These are phyloP conservation scores for Trypanosoma grayi DNA, from an alignment of 208 protist genomes.

Conservation along the genomic window DNA sequence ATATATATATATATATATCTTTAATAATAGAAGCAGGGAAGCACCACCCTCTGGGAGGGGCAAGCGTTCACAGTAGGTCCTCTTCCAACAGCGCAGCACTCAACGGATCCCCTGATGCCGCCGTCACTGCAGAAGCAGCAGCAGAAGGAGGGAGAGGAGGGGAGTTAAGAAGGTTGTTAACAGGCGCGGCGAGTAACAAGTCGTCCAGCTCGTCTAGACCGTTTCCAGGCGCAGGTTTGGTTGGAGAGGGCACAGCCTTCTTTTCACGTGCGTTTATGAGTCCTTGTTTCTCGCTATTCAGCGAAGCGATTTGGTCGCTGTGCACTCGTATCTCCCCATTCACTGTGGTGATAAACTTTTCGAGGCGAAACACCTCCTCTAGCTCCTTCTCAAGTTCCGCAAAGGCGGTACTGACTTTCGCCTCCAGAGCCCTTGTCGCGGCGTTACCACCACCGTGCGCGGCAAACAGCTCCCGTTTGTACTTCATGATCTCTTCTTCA, in stretches of 20 bases:
- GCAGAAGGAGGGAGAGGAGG: background rate
- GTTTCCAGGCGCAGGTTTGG: background rate
- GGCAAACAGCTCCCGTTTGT: background rate
- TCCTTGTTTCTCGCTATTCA: conserved; percentile 6
- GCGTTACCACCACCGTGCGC: background rate
- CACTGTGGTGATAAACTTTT: conserved; percentile 15
- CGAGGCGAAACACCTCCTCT: conserved; percentile 14
- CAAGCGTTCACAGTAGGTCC: background rate
- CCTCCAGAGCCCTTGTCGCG: background rate
- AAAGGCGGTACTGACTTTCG: background rate
- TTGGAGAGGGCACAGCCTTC: background rate
- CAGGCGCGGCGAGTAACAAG: background rate
- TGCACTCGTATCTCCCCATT: conserved; percentile 9
- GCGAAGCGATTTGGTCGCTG: conserved; percentile 5
- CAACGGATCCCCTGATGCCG: background rate
- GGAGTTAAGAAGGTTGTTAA: too few relatives aligned
- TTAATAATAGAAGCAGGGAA: background rate
- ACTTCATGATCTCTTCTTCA: background rate
- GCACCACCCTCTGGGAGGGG: background rate
- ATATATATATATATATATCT: background rate
- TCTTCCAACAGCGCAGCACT: background rate
- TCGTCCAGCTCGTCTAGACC: background rate
- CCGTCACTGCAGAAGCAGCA: background rate
- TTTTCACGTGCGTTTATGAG: conserved; percentile 4
- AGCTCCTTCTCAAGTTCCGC: conserved; percentile 13